Conservation (phyloP, 225 moss, liverwort and hornwort genomes). For the Marchantia paleacea region DNA sequence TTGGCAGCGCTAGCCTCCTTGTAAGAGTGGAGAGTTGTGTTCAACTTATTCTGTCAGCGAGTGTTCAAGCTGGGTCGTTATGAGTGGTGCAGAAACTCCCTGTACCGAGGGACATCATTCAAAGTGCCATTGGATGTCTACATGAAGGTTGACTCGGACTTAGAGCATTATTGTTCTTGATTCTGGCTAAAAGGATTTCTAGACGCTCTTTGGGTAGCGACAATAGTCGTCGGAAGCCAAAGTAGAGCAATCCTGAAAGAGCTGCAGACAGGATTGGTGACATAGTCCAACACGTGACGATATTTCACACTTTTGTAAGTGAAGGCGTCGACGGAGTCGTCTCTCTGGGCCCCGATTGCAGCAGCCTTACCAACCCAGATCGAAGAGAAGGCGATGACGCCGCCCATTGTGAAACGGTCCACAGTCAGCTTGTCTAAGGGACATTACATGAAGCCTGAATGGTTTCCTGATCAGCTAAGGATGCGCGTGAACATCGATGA, state of each 20-base stretch:
- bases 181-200: too few relatives aligned
- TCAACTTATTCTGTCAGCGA: too few relatives aligned
- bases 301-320: constrained; percentile 35
- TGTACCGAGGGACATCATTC: too few relatives aligned
- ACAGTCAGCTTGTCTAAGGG: background rate
- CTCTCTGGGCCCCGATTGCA: background rate
- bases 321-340: constrained; percentile 5
- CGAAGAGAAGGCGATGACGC: background rate
- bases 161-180: too few relatives aligned
- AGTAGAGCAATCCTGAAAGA: constrained; percentile 6
- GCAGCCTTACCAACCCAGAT: background rate
- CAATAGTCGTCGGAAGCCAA: constrained; percentile 11
- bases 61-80: too few relatives aligned
- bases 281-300: constrained; percentile 24
- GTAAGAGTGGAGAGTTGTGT: too few relatives aligned
- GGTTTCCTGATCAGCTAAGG: too few relatives aligned
- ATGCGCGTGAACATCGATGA: too few relatives aligned
- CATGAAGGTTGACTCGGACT: too few relatives aligned
- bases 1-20: too few relatives aligned
- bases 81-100: too few relatives aligned
- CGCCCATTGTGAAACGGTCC: background rate
- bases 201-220: constrained; percentile 28
- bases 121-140: constrained; percentile 23
- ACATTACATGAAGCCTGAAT: background rate
- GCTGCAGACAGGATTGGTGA: constrained; percentile 7